Evolutionary conservation across 2,329 filamentous ascomycete species (phyloP).

Genomic region (Alternaria triticina): DNA sequence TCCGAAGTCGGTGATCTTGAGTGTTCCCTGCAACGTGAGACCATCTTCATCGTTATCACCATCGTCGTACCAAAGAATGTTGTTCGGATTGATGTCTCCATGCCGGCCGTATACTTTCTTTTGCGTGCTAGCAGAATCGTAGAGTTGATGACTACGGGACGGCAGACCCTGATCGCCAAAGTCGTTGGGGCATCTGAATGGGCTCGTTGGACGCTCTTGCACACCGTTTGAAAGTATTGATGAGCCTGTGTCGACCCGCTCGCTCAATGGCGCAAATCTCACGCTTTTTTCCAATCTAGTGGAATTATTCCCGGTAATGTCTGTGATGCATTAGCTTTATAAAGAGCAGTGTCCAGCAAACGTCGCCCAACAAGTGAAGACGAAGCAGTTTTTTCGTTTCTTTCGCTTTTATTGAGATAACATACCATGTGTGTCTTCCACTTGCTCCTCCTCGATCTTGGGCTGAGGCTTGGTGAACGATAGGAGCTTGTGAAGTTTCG

Average conservation of each 20-base stretch:
- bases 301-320: accelerated
- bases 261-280: neutral
- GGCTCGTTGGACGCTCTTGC: neutral
- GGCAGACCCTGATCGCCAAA: neutral
- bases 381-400: no score
- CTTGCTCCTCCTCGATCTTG: neutral
- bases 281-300: neutral
- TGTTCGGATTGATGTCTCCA: conserved; percentile 29
- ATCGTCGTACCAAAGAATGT: conserved; percentile 25
- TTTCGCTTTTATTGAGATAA: neutral
- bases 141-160: neutral
- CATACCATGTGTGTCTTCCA: neutral
- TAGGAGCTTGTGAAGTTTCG: conserved; percentile 10
- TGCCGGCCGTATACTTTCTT: conserved; percentile 24
- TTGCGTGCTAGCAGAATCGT: no score
- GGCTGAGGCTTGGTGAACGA: neutral
- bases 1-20: conserved; percentile 28
- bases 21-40: neutral
- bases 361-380: no score
- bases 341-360: no score
- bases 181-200: neutral
- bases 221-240: neutral
- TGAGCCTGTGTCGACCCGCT: neutral
- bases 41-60: neutral
- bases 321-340: neutral